Evolutionary conservation across 306 rosid genomes (phyloP).

Genomic region (Cyclanthera cordifolia): DNA sequence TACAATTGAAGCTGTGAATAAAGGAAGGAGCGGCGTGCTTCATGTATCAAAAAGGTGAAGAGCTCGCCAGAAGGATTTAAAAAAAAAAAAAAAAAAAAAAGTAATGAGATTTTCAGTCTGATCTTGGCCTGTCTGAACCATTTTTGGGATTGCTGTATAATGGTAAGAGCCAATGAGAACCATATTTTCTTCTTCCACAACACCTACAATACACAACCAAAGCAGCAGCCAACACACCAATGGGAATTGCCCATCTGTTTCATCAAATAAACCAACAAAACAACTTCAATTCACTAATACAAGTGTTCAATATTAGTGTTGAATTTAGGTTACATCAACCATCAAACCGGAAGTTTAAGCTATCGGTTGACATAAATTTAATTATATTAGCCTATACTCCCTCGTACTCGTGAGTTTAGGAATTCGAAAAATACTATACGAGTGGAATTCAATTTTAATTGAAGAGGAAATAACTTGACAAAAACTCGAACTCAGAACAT

Average conservation of each 20-base stretch:
- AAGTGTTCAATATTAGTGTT: no score
- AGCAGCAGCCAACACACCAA: conserved; percentile 31
- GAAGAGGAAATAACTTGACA: no score
- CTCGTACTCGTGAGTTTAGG: no score
- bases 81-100: background rate
- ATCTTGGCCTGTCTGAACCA: conserved; percentile 52
- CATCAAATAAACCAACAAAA: conserved; percentile 16
- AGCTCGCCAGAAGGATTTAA: background rate
- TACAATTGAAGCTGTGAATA: background rate
- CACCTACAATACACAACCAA: conserved; percentile 80
- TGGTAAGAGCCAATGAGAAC: conserved; percentile 63
- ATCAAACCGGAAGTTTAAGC: no score
- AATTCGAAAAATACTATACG: no score
- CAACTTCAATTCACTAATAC: background rate
- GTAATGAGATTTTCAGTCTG: conserved; percentile 38
- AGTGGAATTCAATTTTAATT: no score
- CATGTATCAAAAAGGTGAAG: conserved; percentile 10
- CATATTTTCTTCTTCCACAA: conserved; percentile 57
- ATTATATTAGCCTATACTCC: no score
- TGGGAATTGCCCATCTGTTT: conserved; percentile 95
- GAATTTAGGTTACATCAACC: no score
- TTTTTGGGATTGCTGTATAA: conserved; percentile 44
- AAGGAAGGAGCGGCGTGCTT: background rate
- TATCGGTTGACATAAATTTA: no score
- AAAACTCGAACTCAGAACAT: no score